These are phyloP conservation scores for Keithomyces neogunnii DNA, from an alignment of 2,329 filamentous ascomycete genomes.

Conservation along the genomic window DNA sequence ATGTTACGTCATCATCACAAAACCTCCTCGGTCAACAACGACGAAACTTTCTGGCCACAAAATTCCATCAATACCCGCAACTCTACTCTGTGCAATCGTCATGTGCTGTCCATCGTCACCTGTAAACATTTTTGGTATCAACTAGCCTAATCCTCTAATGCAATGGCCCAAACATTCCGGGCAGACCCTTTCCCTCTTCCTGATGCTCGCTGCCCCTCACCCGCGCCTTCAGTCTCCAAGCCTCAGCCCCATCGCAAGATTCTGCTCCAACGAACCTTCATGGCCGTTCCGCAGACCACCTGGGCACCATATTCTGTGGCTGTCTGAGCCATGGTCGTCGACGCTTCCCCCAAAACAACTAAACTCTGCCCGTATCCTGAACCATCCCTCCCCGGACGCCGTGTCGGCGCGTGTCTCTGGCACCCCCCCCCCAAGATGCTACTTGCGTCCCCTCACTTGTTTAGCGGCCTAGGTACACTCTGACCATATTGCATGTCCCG, in stretches of 20 bases:
- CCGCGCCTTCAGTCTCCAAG: not conserved
- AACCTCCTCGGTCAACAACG: not conserved
- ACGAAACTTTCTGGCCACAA: not conserved
- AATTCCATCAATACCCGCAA: not conserved
- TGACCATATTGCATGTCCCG: not conserved
- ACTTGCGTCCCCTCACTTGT: not conserved
- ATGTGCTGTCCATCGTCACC: not conserved
- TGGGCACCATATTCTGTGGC: not conserved
- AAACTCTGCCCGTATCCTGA: not conserved
- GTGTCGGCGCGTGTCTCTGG: not conserved
- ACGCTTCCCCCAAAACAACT: not conserved
- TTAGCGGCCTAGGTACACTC: not conserved
- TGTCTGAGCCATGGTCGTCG: not conserved
- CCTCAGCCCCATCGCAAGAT: not conserved
- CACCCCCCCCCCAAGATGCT: not conserved
- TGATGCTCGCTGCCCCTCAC: not conserved
- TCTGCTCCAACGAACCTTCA: not conserved
- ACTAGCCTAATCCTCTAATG: not conserved
- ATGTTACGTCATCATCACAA: too few species aligned
- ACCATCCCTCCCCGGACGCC: not conserved
- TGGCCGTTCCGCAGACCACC: not conserved
- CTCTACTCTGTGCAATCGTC: not conserved
- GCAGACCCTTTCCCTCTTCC: not conserved
- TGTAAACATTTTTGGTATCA: not conserved
- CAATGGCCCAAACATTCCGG: not conserved